phyloP scores from a whole-genome alignment of 345 rosid genomes.

The Euphorbia peplus region DNA sequence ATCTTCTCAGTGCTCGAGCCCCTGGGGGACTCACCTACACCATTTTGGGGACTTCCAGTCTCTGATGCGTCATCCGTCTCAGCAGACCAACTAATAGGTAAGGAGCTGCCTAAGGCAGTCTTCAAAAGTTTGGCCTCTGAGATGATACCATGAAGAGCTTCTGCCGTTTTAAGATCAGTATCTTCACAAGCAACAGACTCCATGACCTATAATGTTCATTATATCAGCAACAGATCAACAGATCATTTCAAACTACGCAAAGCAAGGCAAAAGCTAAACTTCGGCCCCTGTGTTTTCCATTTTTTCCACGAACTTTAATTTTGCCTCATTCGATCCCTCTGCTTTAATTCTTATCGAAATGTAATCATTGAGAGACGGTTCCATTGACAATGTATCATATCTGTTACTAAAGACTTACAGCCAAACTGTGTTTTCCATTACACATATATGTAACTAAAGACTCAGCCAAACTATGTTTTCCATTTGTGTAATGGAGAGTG shows the following conservation, averaged over 20 bases:
- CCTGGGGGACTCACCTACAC: constrained; percentile 12
- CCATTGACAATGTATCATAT: not conserved
- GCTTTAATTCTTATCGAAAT: not conserved
- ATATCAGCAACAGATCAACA: constrained; percentile 1
- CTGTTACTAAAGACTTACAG: not conserved
- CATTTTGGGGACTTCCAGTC: constrained; percentile 24
- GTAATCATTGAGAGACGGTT: not conserved
- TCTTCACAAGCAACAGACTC: constrained; percentile 41
- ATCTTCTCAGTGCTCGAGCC: constrained; percentile 47
- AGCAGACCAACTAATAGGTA: constrained; percentile 90
- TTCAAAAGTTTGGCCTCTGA: constrained; percentile 73
- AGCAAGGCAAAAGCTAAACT: not conserved
- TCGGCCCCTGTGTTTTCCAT: not conserved
- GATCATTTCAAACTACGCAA: not conserved
- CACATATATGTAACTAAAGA: too few species aligned
- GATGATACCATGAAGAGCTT: constrained; percentile 53
- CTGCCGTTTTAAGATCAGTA: constrained; percentile 26
- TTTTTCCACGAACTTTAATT: not conserved
- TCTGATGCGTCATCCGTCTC: constrained; percentile 48
- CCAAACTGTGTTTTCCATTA: too few species aligned
- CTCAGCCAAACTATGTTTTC: too few species aligned
- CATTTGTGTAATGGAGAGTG: not conserved
- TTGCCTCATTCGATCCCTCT: not conserved
- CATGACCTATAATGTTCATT: constrained; percentile 46
- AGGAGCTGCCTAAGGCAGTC: constrained; percentile 85